phyloP scores from a whole-genome alignment of 73 alveolate species.

The Paramecium sexaurelia region DNA sequence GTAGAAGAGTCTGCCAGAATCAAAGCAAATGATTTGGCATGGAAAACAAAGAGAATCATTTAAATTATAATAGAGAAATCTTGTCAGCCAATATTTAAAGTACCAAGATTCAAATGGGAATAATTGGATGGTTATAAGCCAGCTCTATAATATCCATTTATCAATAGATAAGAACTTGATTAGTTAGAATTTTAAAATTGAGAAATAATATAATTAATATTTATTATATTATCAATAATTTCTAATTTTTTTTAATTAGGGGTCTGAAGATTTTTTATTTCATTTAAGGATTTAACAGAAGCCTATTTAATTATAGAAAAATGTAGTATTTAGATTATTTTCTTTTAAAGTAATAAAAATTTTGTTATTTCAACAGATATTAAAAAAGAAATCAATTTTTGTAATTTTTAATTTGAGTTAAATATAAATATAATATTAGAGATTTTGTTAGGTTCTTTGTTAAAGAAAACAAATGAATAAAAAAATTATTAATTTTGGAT shows the following conservation, averaged over 20 bases:
- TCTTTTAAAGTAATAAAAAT: too few species aligned
- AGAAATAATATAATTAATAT: neutral
- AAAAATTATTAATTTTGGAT: neutral
- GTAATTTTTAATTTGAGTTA: too few species aligned
- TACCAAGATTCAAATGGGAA: slow-evolving; percentile 17
- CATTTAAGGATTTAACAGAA: too few species aligned
- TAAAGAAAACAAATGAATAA: too few species aligned
- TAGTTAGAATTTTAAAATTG: neutral
- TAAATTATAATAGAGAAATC: neutral
- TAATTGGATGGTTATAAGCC: neutral
- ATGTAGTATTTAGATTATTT: too few species aligned
- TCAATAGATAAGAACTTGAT: neutral
- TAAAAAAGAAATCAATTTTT: too few species aligned
- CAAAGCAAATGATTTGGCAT: neutral
- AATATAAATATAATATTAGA: too few species aligned
- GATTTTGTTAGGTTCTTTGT: too few species aligned
- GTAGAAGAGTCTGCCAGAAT: slow-evolving; percentile 22
- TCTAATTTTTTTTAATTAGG: too few species aligned
- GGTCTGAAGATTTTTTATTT: too few species aligned
- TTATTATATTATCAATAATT: neutral
- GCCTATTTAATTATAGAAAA: too few species aligned
- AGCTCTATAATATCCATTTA: neutral
- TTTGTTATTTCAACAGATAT: too few species aligned
- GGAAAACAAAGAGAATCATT: neutral
- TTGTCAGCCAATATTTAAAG: neutral